Percentiles rank a stretch among this genome's conserved stretches.
These are phyloP conservation scores for Tulasnella sp. DNA, from an alignment of 768 basidiomycete genomes.

Conservation along the genomic window DNA sequence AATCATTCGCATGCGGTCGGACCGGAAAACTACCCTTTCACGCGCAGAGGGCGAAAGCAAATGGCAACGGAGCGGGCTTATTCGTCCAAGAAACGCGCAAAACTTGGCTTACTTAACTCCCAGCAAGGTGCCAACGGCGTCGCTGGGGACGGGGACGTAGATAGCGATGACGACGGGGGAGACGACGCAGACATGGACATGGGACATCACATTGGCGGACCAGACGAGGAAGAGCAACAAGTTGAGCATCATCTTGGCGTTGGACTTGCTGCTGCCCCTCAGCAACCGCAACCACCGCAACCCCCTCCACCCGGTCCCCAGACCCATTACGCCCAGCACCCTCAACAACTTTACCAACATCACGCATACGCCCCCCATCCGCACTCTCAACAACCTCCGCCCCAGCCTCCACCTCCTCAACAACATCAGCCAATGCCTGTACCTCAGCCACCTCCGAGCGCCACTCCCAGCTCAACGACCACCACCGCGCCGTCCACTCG, in stretches of 20 bases:
- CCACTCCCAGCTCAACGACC: constrained; percentile 35
- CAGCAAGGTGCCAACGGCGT: not conserved
- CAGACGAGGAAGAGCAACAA: constrained; percentile 23
- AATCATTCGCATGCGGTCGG: constrained; percentile 82
- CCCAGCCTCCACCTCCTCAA: constrained; percentile 29
- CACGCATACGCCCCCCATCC: constrained; percentile 23
- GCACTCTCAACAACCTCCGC: constrained; percentile 10
- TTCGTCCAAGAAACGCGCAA: constrained; percentile 2
- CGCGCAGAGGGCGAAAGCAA: constrained; percentile 73
- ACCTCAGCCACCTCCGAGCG: constrained; percentile 30
- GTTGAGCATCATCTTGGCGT: constrained; percentile 22
- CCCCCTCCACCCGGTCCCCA: not conserved
- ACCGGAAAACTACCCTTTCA: constrained; percentile 69
- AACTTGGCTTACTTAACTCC: not conserved
- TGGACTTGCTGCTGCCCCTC: not conserved
- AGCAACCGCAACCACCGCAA: not conserved
- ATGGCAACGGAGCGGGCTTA: constrained; percentile 28
- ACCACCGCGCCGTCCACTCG: constrained; percentile 32
- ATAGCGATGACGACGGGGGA: constrained; percentile 5
- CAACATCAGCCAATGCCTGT: constrained; percentile 31
- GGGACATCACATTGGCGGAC: constrained; percentile 6
- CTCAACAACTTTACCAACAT: constrained; percentile 24
- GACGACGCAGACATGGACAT: constrained; percentile 19
- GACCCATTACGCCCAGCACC: constrained; percentile 16
- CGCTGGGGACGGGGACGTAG: not conserved